Base-by-base conservation (phyloP, 176 grass and related monocot species). In the Stipa capillata region DNA sequence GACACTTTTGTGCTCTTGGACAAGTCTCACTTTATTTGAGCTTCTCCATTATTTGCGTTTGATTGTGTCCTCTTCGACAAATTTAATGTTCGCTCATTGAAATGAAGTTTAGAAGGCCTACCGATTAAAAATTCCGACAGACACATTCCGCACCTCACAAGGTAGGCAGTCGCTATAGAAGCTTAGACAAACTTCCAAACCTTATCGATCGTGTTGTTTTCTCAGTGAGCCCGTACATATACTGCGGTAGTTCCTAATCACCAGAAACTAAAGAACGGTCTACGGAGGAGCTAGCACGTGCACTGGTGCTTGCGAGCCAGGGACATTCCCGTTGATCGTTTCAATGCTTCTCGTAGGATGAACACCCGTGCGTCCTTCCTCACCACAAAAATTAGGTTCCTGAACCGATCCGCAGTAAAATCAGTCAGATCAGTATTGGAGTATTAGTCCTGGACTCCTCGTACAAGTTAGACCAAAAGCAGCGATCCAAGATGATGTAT, bases 51-150 rank as follows among this genome's bases (percentile, higher is more conserved):
- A 24, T 10, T 69, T 33, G 52, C 28, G n/a, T 70, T 78, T 84
- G 82, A 84, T 84, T n/a, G 31, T 52, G 52, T 84, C 82, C 49
- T 27, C 73, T 54, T 20, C 49, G 5, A 67, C 59, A 55, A 76
- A 54, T 20, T 48, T 25, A 12, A 48, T 20, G 64, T 8, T 23
- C 34, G 23, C 41, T 51, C 4, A 35, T 2, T 12, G 20, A 16
- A 68, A 3, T 25, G 12, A 8, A 27, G 21, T 41, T 37, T 43
- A 68, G 39, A 68, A 43, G 35, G 24, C 27, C 6, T 43, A 43
- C 37, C 21, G 63, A 24, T 43, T 24, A n/a, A 43, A 64, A 65
- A 64, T 43, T 54, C 58, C 57, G 58, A 55, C 81, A n/a, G n/a
- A 74, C 9, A 18, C 11, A 36, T 23, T 36, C 69, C 5, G 31